Conservation (phyloP, 176 grass and related monocot genomes). For the Cenchrus purpureus region DNA sequence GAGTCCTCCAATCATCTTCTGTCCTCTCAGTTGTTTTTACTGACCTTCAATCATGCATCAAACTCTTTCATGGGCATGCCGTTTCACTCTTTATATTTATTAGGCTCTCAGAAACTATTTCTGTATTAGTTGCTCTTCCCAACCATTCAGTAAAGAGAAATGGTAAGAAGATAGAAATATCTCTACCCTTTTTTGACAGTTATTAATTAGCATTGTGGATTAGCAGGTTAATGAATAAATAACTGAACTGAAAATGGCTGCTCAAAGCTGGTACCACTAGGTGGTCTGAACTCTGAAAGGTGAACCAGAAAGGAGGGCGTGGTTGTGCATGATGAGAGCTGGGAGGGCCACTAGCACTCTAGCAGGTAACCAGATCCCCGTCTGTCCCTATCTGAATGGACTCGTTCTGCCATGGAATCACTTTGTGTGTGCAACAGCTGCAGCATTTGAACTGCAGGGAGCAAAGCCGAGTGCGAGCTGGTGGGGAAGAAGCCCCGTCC, state of each 20-base stretch:
- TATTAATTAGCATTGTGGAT: slow-evolving; percentile 27
- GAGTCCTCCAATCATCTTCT: slow-evolving; percentile 7
- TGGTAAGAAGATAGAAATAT: background rate
- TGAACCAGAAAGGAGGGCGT: slow-evolving; percentile 40
- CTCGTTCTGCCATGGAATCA: slow-evolving; percentile 42
- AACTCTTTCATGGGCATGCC: background rate
- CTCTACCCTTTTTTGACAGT: background rate
- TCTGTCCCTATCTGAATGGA: slow-evolving; percentile 57
- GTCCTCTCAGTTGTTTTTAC: slow-evolving; percentile 3
- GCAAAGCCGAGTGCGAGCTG: slow-evolving; percentile 49
- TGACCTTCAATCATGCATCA: background rate
- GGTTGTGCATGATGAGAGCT: slow-evolving; percentile 44
- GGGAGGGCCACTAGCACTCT: slow-evolving; percentile 35
- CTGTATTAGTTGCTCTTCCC: background rate
- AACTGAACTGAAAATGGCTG: slow-evolving; percentile 21
- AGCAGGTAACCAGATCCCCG: slow-evolving; percentile 18
- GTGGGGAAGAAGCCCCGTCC: slow-evolving; percentile 17
- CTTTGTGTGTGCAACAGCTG: background rate
- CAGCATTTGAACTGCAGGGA: slow-evolving; percentile 52
- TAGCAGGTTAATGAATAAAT: background rate
- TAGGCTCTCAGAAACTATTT: background rate
- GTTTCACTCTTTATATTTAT: background rate
- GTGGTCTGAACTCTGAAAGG: slow-evolving; percentile 39
- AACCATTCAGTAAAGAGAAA: background rate
- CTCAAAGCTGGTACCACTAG: slow-evolving; percentile 35